Evolutionary conservation across 495 filamentous ascomycete species (phyloP).

Genomic region (Acidomyces sp.): DNA sequence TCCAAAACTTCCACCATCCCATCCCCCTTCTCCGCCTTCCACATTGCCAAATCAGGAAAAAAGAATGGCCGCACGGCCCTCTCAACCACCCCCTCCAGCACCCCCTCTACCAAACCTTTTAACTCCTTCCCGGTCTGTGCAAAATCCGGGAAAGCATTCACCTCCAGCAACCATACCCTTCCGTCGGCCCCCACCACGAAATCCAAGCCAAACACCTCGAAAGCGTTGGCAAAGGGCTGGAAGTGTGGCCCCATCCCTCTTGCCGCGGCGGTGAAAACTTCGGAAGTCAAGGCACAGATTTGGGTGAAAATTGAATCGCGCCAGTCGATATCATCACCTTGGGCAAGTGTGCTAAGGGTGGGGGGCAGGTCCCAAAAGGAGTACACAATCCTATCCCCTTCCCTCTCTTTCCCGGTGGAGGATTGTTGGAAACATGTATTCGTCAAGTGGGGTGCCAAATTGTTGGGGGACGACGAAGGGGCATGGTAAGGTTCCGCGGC

Average conservation of each 20-base stretch:
- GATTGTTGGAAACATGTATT: constrained; percentile 86
- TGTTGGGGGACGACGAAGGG: constrained; percentile 22
- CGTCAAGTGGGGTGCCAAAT: constrained; percentile 64
- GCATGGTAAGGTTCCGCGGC: constrained; percentile 52
- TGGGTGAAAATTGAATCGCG: constrained; percentile 54
- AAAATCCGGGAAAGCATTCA: constrained; percentile 97
- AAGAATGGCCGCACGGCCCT: constrained; percentile 54
- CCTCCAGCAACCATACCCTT: constrained; percentile 63
- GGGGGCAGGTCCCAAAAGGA: constrained; percentile 56
- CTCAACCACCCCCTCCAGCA: constrained; percentile 62
- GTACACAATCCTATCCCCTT: constrained; percentile 50
- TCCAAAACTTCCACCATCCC: constrained; percentile 44
- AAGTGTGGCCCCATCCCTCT: constrained; percentile 76
- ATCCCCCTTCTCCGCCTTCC: constrained; percentile 22
- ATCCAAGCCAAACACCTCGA: constrained; percentile 86
- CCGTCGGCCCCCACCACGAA: constrained; percentile 63
- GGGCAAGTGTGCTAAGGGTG: constrained; percentile 10
- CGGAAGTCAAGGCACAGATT: constrained; percentile 57
- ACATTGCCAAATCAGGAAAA: constrained; percentile 26
- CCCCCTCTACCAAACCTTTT: constrained; percentile 52
- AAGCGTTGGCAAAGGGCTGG: constrained; percentile 69
- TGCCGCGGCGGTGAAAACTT: constrained; percentile 75
- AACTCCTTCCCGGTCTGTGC: constrained; percentile 70
- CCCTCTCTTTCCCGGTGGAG: constrained; percentile 39
- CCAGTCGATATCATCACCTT: constrained; percentile 27